A percentile compares a stretch with the other conserved stretches of the same genome.
Conservation (phyloP, 2,329 filamentous ascomycete species). For the Dothideomycetidae sp. region DNA sequence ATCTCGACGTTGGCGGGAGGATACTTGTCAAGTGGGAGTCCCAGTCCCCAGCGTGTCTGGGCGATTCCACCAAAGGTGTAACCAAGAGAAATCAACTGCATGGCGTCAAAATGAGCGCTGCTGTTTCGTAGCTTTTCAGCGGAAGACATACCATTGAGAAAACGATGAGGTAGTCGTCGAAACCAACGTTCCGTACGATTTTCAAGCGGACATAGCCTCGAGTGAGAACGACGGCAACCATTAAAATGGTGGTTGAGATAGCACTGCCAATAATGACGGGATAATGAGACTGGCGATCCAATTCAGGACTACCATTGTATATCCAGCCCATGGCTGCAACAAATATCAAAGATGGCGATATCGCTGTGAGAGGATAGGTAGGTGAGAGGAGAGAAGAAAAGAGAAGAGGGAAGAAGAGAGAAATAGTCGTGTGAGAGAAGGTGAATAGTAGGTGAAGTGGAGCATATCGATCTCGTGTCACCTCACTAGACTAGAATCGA, state of each 20-base stretch:
- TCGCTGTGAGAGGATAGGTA: neutral
- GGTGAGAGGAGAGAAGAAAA: neutral
- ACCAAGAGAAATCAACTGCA: conserved; percentile 3
- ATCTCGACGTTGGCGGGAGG: neutral
- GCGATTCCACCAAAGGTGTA: conserved; percentile 3
- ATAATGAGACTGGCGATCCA: conserved; percentile 5
- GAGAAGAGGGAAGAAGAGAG: neutral
- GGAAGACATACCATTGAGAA: conserved; percentile 1
- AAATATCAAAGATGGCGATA: too few species aligned
- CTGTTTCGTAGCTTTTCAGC: neutral
- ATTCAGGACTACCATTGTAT: conserved; percentile 1
- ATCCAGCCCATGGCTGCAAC: conserved; percentile 7
- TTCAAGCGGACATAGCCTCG: conserved; percentile 8
- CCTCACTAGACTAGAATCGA: too few species aligned
- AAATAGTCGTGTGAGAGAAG: too few species aligned
- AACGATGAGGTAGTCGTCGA: conserved; percentile 5
- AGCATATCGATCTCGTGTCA: too few species aligned
- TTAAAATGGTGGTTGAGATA: neutral
- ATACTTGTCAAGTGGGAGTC: conserved; percentile 1
- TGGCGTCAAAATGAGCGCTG: neutral
- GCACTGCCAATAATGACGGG: conserved; percentile 4
- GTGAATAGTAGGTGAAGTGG: too few species aligned
- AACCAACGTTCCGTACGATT: conserved; percentile 6
- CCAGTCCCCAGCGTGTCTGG: conserved; percentile 7
- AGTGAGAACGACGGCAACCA: conserved; percentile 1